A percentile compares a stretch with the other conserved stretches of the same genome.
Evolutionary conservation across 139 green algal species (phyloP).

Genomic region (Chlamydomonas eustigma): DNA sequence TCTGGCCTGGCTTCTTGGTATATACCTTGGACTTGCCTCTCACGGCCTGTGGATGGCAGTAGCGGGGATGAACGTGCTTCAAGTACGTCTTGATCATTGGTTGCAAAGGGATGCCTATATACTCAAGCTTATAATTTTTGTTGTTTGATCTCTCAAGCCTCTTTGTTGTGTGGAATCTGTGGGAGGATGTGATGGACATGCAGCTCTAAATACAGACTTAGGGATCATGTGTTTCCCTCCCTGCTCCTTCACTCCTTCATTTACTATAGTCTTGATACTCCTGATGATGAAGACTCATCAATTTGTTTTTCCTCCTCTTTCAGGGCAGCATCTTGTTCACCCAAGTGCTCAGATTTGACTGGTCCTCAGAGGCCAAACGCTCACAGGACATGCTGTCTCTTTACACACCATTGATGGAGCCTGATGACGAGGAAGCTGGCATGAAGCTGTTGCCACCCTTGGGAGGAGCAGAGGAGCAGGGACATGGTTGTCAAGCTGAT

Average conservation of each 20-base stretch:
- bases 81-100: background rate
- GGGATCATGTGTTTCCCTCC: no score
- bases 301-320: background rate
- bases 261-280: background rate
- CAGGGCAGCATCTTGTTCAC: background rate
- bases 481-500: no score
- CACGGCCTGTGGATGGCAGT: slow-evolving; percentile 9
- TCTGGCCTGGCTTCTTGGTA: background rate
- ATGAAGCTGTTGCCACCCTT: no score
- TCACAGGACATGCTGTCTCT: background rate
- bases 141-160: background rate
- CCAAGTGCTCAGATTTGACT: background rate
- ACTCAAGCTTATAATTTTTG: background rate
- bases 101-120: background rate
- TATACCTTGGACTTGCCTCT: background rate
- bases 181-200: no score
- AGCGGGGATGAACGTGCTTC: background rate
- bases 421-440: no score
- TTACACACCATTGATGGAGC: no score
- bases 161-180: background rate
- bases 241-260: background rate
- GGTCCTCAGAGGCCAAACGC: background rate
- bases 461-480: no score
- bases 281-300: background rate
- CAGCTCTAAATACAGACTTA: no score